These are phyloP conservation scores for Diaporthe batatas DNA, from an alignment of 2,329 filamentous ascomycete genomes.

Conservation along the genomic window DNA sequence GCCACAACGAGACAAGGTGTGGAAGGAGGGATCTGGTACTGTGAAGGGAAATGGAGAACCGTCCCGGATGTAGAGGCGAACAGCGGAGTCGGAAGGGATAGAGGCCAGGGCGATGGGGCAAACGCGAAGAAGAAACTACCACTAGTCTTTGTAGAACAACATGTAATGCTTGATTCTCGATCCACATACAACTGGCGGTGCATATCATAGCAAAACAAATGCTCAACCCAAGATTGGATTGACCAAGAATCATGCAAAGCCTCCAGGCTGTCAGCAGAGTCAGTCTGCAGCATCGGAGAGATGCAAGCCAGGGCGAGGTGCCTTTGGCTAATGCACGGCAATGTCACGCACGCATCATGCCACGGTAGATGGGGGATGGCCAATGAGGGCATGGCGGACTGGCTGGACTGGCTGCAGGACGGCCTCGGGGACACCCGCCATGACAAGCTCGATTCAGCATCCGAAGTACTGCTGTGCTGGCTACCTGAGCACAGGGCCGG, in stretches of 20 bases:
- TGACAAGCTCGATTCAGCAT: slow-evolving; percentile 7
- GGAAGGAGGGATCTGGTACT: not conserved
- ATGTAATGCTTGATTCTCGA: not conserved
- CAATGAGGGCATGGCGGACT: not conserved
- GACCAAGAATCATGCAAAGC: no score
- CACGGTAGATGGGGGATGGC: not conserved
- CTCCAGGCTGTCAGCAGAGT: no score
- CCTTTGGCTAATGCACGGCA: not conserved
- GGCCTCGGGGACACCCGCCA: not conserved
- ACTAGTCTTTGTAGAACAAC: not conserved
- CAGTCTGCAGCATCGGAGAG: slow-evolving; percentile 4
- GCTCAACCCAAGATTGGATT: no score
- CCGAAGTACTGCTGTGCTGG: not conserved
- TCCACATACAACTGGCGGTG: no score
- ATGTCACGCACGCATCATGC: slow-evolving; percentile 5
- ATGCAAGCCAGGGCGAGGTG: not conserved
- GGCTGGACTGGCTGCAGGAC: not conserved
- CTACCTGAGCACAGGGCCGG: no score
- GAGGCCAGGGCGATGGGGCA: not conserved
- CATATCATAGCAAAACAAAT: no score
- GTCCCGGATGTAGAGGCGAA: not conserved
- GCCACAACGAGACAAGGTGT: not conserved
- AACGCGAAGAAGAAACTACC: not conserved
- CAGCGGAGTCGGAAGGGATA: not conserved
- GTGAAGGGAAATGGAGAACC: not conserved